A percentile compares a stretch with the other conserved stretches of the same genome.
Evolutionary conservation across 2,329 filamentous ascomycete species (phyloP).

Genomic region (Raffaelea arxii): DNA sequence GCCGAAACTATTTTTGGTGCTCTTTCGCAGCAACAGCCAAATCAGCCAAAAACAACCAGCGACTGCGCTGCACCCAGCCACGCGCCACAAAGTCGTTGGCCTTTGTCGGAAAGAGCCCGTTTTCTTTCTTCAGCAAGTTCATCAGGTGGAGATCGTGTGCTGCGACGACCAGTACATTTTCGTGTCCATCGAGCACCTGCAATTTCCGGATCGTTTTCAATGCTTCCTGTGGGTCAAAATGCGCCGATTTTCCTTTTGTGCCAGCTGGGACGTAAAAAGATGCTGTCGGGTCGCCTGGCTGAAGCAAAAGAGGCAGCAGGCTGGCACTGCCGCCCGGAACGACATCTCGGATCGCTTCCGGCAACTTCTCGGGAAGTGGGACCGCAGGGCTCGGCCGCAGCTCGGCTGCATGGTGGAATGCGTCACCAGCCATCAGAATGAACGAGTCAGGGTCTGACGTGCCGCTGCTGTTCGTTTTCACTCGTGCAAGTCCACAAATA

Average conservation of each 20-base stretch:
- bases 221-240: constrained; percentile 21
- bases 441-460: constrained; percentile 18
- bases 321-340: constrained; percentile 24
- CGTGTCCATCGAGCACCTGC: constrained; percentile 32
- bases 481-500: constrained; percentile 29
- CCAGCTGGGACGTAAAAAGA: constrained; percentile 20
- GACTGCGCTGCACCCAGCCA: constrained; percentile 31
- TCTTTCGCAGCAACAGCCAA: constrained; percentile 18
- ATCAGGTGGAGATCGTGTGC: constrained; percentile 36
- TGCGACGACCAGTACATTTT: constrained; percentile 33
- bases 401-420: constrained; percentile 22
- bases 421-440: constrained; percentile 25
- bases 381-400: constrained; percentile 16
- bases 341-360: background rate
- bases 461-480: too few relatives aligned
- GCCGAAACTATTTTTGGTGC: too few relatives aligned
- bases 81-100: constrained; percentile 35
- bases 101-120: constrained; percentile 34
- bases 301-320: constrained; percentile 27
- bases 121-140: constrained; percentile 24
- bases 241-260: constrained; percentile 9
- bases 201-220: constrained; percentile 32
- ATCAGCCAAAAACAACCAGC: constrained; percentile 42
- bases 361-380: constrained; percentile 24
- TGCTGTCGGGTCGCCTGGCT: constrained; percentile 16